Base-by-base conservation (phyloP, 495 filamentous ascomycete genomes). In the Symbiotaphrina buchneri region DNA sequence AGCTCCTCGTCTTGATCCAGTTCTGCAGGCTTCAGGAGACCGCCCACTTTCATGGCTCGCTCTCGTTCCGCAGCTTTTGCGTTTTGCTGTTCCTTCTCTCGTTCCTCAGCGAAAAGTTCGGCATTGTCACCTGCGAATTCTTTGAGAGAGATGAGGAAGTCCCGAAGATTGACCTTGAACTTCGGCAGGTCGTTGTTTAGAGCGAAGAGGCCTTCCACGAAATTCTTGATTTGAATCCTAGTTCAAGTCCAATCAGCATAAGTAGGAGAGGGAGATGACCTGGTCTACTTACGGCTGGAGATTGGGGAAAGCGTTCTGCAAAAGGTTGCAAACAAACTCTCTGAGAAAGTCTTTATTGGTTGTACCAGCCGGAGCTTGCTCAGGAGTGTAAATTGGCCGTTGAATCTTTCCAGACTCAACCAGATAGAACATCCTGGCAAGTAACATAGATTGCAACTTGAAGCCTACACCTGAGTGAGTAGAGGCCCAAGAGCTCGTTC, bases 401-500 rank as follows among this genome's bases (percentile, higher is more conserved):
- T 76, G 70, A 35, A 97, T 79, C 58, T 87, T 93, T 17, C 79
- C 77, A 2, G 66, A 60, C 54, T 73, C 64, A 10, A 93, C 67
- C 28, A 94, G 83, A 55, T 78, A 84, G 56, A 97, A 94, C 75
- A 99, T 85, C 41, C 83, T 74, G 28, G 85, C 81, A 29, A 99
- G 58, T 24, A 99, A 60, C 63, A 85, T 66, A 1, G 84, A 83
- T 52, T 99, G 87, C 6, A 79, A 78, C 55, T 95, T 99, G 61
- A 95, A 99, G 0, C 87, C 67, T 70, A 31, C 15, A 28, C 24
- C 24, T n/a, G 31, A 16, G 16, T 46, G n/a, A 33, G 31, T 17
- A 23, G 24, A 29, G 6, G 21, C 5, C 7, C 7, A n/a, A 13
- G 6, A 21, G 10, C 20, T 23, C 10, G 11, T 11, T 19, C 20